These are phyloP conservation scores for Ceriops zippeliana DNA, from an alignment of 345 rosid species.

Conservation along the genomic window DNA sequence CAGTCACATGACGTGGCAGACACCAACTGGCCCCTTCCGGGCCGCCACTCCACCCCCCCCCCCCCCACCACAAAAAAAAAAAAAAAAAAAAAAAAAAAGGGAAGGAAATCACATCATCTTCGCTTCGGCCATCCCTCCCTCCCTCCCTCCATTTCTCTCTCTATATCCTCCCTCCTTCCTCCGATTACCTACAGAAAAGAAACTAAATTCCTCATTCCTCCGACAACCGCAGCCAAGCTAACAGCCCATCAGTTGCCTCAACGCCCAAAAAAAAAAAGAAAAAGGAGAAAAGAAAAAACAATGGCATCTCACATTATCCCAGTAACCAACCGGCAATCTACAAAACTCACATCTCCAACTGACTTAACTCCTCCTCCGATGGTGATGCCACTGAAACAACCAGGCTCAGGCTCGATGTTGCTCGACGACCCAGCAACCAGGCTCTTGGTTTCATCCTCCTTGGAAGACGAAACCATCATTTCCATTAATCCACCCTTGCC, in stretches of 20 bases:
- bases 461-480: conserved; percentile 35
- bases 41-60: background rate
- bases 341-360: background rate
- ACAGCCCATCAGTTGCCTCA: too few relatives aligned
- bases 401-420: conserved; percentile 13
- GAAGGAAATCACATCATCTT: background rate
- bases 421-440: conserved; percentile 41
- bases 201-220: background rate
- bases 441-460: conserved; percentile 49
- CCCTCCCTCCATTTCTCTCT: background rate
- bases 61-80: too few relatives aligned
- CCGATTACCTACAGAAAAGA: background rate
- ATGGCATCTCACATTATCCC: conserved; percentile 21
- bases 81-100: background rate
- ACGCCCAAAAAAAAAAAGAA: too few relatives aligned
- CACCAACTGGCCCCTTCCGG: background rate
- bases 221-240: too few relatives aligned
- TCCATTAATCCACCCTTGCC: conserved; percentile 50
- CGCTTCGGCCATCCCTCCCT: background rate
- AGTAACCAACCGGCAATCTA: conserved; percentile 1
- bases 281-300: background rate
- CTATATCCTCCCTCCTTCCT: background rate
- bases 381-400: background rate
- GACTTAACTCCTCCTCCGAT: conserved; percentile 2
- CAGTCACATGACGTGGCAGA: background rate